These are phyloP conservation scores for Bipolaris oryzae DNA, from an alignment of 2,329 filamentous ascomycete genomes.

Conservation along the genomic window DNA sequence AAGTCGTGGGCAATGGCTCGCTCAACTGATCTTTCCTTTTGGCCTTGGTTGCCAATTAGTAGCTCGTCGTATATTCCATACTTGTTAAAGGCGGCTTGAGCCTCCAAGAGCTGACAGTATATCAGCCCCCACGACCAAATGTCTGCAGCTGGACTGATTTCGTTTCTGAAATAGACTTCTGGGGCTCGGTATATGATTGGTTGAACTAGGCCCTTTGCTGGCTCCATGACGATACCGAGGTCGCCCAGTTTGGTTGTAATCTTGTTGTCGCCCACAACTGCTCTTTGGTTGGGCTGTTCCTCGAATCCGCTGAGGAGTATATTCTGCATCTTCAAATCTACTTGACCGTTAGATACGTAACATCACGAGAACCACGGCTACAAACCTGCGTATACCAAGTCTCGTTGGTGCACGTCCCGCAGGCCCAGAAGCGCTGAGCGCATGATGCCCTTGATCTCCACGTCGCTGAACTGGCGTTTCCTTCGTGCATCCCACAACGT, in stretches of 20 bases:
- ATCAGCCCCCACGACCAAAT: slow-evolving; percentile 20
- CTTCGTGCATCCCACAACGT: slow-evolving; percentile 16
- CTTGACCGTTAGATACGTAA: background rate
- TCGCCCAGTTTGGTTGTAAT: slow-evolving; percentile 17
- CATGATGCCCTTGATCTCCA: slow-evolving; percentile 19
- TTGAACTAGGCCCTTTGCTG: slow-evolving; percentile 16
- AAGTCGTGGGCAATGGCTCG: slow-evolving; percentile 18
- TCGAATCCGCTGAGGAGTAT: slow-evolving; percentile 15
- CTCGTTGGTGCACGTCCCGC: slow-evolving; percentile 14
- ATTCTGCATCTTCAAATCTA: slow-evolving; percentile 20
- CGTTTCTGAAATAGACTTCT: slow-evolving; percentile 19
- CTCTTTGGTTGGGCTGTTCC: background rate
- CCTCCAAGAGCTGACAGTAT: slow-evolving; percentile 18
- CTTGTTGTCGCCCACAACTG: background rate
- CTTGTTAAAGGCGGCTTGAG: slow-evolving; percentile 15
- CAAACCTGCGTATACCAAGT: slow-evolving; percentile 18
- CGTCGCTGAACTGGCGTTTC: slow-evolving; percentile 18
- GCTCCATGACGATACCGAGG: slow-evolving; percentile 20
- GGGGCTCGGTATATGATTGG: slow-evolving; percentile 19
- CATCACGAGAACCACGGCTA: background rate
- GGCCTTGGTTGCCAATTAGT: slow-evolving; percentile 4
- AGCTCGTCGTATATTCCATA: slow-evolving; percentile 17
- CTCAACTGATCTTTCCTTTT: slow-evolving; percentile 13
- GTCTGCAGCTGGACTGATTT: slow-evolving; percentile 15
- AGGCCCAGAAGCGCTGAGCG: slow-evolving; percentile 12